Evolutionary conservation across 2,329 filamentous ascomycete species (phyloP).

Genomic region (Meredithiella fracta): DNA sequence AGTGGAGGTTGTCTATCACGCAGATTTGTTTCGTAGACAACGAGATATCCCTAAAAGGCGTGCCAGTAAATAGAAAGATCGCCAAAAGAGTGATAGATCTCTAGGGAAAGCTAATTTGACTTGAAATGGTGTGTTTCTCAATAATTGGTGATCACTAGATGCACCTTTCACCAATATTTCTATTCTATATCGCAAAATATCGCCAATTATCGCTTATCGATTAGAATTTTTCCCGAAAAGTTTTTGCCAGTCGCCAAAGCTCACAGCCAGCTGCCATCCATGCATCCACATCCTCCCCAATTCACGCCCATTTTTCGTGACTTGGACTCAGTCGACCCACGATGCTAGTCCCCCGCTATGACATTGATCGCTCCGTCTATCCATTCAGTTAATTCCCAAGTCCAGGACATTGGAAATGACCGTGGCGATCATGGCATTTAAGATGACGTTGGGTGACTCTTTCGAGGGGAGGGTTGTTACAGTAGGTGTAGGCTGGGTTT

Average conservation of each 20-base stretch:
- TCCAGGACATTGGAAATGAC: conserved; percentile 3
- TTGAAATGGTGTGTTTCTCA: no score
- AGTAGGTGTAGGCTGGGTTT: no score
- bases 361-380: background rate
- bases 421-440: conserved; percentile 2
- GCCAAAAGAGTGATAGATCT: no score
- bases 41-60: no score
- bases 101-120: no score
- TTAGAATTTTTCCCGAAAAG: background rate
- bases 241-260: background rate
- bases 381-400: background rate
- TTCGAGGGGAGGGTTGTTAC: background rate
- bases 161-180: background rate
- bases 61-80: no score
- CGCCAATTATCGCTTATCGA: background rate
- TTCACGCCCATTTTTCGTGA: background rate
- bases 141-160: no score
- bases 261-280: background rate
- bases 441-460: background rate
- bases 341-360: background rate
- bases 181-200: background rate
- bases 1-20: no score
- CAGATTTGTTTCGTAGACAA: no score
- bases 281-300: background rate
- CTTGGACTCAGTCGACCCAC: background rate